These are phyloP conservation scores for Podosphaera fusca DNA, from an alignment of 2,329 filamentous ascomycete species.

Conservation along the genomic window DNA sequence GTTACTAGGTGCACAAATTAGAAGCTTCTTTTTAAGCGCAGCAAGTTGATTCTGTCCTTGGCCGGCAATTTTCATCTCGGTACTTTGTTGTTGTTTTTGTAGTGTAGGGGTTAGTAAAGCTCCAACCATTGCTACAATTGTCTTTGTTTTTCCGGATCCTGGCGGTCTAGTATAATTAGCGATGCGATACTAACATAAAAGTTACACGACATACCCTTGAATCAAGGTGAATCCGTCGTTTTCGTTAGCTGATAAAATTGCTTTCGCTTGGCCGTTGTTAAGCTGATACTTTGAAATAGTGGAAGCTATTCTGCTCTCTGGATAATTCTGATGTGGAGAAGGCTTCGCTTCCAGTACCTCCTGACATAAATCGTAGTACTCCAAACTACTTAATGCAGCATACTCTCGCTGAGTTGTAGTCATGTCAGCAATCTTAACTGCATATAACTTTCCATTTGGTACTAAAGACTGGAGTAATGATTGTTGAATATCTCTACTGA, in stretches of 20 bases:
- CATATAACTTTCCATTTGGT: conserved; percentile 47
- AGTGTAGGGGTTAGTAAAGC: conserved; percentile 42
- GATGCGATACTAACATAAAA: not conserved
- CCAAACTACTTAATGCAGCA: conserved; percentile 67
- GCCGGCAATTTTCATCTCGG: conserved; percentile 1
- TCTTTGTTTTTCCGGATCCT: conserved; percentile 95
- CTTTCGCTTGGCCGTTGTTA: conserved; percentile 74
- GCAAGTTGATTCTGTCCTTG: conserved; percentile 9
- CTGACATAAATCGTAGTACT: conserved; percentile 89
- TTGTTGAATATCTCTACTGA: conserved; percentile 31
- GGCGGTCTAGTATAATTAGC: conserved; percentile 38
- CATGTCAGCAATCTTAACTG: conserved; percentile 73
- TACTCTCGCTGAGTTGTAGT: conserved; percentile 91
- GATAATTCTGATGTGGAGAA: conserved; percentile 66
- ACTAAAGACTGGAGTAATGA: conserved; percentile 38
- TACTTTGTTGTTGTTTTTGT: conserved; percentile 15
- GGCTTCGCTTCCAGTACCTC: conserved; percentile 79
- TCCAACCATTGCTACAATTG: conserved; percentile 88
- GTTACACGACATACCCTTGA: conserved; percentile 40
- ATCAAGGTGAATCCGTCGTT: conserved; percentile 96
- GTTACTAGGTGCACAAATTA: conserved; percentile 96
- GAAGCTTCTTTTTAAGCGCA: conserved; percentile 49
- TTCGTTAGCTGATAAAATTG: conserved; percentile 74
- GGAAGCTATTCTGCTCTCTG: conserved; percentile 44
- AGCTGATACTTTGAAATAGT: conserved; percentile 59